Evolutionary conservation across 257 asterid genomes (phyloP).

Genomic region (Buddleja alternifolia): DNA sequence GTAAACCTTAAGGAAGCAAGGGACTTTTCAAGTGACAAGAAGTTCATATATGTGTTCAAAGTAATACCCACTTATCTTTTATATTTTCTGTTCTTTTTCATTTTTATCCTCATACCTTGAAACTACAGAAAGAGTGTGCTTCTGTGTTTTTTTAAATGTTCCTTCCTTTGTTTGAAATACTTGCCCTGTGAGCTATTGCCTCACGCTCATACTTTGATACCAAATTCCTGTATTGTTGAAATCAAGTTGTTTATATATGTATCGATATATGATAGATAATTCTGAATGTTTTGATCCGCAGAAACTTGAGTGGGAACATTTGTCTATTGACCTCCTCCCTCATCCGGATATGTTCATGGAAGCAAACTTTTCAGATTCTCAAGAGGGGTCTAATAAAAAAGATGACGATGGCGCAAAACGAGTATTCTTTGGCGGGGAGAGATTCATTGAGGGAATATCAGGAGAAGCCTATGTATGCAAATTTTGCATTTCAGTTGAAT

Average conservation of each 20-base stretch:
- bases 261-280: constrained; percentile 23
- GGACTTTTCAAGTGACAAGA: constrained; percentile 89
- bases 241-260: constrained; percentile 8
- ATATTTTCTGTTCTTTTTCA: constrained; percentile 27
- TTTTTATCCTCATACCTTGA: constrained; percentile 13
- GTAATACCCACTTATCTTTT: constrained; percentile 44
- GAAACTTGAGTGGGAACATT: constrained; percentile 97
- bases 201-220: neutral
- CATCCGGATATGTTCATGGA: constrained; percentile 97
- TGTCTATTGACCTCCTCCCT: constrained; percentile 93
- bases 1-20: constrained; percentile 97
- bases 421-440: constrained; percentile 95
- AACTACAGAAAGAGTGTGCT: constrained; percentile 11
- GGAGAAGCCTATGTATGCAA: constrained; percentile 93
- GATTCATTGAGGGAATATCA: constrained; percentile 91
- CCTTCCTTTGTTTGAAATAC: constrained; percentile 18
- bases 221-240: constrained; percentile 15
- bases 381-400: constrained; percentile 66
- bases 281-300: constrained; percentile 41
- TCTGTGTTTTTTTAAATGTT: constrained; percentile 8
- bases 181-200: constrained; percentile 13
- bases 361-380: constrained; percentile 54
- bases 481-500: constrained; percentile 31
- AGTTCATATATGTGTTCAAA: constrained; percentile 90
- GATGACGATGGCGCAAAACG: constrained; percentile 99